Conservation (phyloP, 176 grass and related monocot genomes). For the Eremochloa ophiuroides region DNA sequence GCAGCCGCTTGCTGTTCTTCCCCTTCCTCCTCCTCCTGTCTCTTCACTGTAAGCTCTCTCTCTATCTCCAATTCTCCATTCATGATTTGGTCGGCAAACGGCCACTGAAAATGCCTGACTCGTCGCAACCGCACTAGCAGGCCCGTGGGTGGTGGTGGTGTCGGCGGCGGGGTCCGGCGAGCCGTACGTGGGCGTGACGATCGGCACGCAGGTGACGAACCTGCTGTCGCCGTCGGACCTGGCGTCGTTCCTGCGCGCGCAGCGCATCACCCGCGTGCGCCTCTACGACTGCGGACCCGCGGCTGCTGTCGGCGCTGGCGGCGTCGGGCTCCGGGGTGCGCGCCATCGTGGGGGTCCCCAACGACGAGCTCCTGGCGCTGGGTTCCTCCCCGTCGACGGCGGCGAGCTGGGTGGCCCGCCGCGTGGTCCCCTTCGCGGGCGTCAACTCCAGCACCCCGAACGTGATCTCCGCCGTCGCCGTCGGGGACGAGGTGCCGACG, state of each 20-base stretch:
- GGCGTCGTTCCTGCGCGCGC: constrained; percentile 55
- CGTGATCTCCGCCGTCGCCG: constrained; percentile 62
- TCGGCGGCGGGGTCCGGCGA: constrained; percentile 14
- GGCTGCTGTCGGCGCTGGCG: constrained; percentile 61
- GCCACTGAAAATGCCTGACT: not conserved
- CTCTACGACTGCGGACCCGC: constrained; percentile 83
- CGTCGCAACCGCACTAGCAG: not conserved
- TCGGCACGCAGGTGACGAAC: constrained; percentile 79
- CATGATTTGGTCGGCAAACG: not conserved
- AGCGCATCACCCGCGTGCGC: constrained; percentile 77
- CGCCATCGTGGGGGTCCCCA: constrained; percentile 83
- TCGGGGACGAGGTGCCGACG: constrained; percentile 75
- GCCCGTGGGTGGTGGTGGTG: not conserved
- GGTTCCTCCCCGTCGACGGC: constrained; percentile 70
- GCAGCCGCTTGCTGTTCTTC: constrained; percentile 15
- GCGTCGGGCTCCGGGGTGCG: constrained; percentile 50
- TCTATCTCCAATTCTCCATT: not conserved
- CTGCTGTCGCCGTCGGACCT: constrained; percentile 78
- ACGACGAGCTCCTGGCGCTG: constrained; percentile 87
- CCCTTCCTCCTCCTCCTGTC: constrained; percentile 21
- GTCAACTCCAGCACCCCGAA: constrained; percentile 19
- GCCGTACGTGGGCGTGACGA: constrained; percentile 80
- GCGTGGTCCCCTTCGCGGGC: constrained; percentile 55
- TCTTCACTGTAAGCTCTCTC: constrained; percentile 29
- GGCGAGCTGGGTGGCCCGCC: constrained; percentile 58